Evolutionary conservation across 1,284 basidiomycete genomes (phyloP).

Genomic region (Bjerkandera adusta): DNA sequence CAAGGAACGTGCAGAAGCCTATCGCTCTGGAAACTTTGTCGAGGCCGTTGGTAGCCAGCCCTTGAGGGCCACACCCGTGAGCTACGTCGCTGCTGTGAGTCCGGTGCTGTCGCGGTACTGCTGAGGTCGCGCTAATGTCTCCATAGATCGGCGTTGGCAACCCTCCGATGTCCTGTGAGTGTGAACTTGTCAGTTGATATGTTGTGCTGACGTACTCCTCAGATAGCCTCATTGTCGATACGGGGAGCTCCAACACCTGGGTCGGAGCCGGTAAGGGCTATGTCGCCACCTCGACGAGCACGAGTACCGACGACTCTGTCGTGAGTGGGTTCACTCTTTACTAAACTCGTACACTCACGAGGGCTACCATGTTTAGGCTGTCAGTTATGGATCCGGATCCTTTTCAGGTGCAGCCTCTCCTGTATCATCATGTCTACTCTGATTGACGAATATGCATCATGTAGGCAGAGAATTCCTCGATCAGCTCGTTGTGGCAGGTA

Average conservation of each 20-base stretch:
- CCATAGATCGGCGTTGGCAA: slow-evolving; percentile 55
- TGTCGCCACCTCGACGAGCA: background rate
- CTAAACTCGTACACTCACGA: background rate
- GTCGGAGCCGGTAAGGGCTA: slow-evolving; percentile 5
- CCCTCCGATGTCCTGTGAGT: slow-evolving; percentile 54
- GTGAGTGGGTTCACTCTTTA: background rate
- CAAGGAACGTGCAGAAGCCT: slow-evolving; percentile 36
- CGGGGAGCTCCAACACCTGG: slow-evolving; percentile 7
- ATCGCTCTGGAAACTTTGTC: slow-evolving; percentile 31
- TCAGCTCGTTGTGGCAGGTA: slow-evolving; percentile 24
- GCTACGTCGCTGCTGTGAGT: slow-evolving; percentile 29
- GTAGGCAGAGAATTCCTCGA: slow-evolving; percentile 26
- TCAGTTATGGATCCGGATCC: slow-evolving; percentile 51
- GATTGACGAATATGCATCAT: slow-evolving; percentile 24
- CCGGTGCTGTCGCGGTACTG: slow-evolving; percentile 30
- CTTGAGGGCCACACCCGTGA: slow-evolving; percentile 39
- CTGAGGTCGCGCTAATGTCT: too few relatives aligned
- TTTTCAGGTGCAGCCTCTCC: slow-evolving; percentile 34
- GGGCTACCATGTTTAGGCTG: slow-evolving; percentile 23
- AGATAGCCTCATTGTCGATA: slow-evolving; percentile 19
- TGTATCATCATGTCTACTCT: background rate
- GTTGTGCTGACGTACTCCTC: background rate
- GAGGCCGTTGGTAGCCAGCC: slow-evolving; percentile 33
- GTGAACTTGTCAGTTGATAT: slow-evolving; percentile 49
- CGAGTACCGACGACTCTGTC: background rate